Percentiles rank a stretch among this genome's conserved stretches.
phyloP scores from a whole-genome alignment of 1,284 basidiomycete genomes.

The Trichosporon asahii region DNA sequence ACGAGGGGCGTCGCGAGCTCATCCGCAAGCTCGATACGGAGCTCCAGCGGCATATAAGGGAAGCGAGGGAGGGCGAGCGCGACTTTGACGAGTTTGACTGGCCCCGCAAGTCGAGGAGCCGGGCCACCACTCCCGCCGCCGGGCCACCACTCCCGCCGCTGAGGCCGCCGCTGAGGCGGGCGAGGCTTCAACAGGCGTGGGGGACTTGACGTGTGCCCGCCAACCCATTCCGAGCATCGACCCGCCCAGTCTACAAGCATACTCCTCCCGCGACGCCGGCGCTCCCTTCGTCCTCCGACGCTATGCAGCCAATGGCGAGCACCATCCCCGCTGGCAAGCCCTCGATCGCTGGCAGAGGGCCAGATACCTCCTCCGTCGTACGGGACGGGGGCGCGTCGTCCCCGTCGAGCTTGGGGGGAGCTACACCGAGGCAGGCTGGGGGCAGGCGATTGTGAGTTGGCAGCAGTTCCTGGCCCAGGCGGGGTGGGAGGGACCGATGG shows the following conservation, averaged over 20 bases:
- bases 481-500: slow-evolving; percentile 48
- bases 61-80: background rate
- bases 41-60: slow-evolving; percentile 4
- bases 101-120: slow-evolving; percentile 50
- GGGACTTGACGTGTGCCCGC: slow-evolving; percentile 21
- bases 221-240: slow-evolving; percentile 47
- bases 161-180: too few relatives aligned
- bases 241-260: slow-evolving; percentile 61
- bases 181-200: too few relatives aligned
- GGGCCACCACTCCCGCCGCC: too few relatives aligned
- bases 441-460: slow-evolving; percentile 74
- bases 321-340: slow-evolving; percentile 60
- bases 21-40: slow-evolving; percentile 56
- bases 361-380: slow-evolving; percentile 63
- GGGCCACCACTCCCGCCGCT: too few relatives aligned
- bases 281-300: slow-evolving; percentile 70
- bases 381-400: slow-evolving; percentile 75
- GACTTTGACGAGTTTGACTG: slow-evolving; percentile 53
- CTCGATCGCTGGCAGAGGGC: slow-evolving; percentile 63
- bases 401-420: slow-evolving; percentile 86
- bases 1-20: slow-evolving; percentile 53
- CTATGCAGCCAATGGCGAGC: slow-evolving; percentile 61
- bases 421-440: slow-evolving; percentile 79
- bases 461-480: slow-evolving; percentile 66
- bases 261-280: slow-evolving; percentile 54